Conservation (phyloP, 2,329 filamentous ascomycete species). For the Fusarium duplospermum region DNA sequence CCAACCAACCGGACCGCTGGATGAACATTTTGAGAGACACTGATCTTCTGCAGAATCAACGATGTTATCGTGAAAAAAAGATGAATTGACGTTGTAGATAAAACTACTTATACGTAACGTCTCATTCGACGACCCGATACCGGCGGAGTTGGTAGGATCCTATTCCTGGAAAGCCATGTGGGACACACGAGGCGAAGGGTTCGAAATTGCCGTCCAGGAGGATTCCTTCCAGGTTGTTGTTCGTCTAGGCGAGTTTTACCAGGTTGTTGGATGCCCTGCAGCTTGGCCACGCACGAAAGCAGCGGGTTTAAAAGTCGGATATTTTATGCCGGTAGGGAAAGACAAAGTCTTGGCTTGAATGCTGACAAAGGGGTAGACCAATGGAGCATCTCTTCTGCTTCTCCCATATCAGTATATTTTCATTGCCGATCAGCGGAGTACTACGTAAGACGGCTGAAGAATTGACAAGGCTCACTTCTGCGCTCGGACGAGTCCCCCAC, state of each 20-base stretch:
- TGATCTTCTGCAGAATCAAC: background rate
- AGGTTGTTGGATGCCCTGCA: background rate
- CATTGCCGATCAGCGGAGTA: background rate
- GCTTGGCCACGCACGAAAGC: background rate
- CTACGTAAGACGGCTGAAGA: background rate
- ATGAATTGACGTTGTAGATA: background rate
- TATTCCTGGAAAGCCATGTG: background rate
- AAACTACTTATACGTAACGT: background rate
- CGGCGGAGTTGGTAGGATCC: background rate
- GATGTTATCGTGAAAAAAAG: background rate
- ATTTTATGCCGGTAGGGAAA: background rate
- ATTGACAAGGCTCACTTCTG: background rate
- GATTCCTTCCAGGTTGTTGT: background rate
- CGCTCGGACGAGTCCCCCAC: background rate
- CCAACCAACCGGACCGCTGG: slow-evolving; percentile 9
- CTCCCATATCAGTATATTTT: background rate
- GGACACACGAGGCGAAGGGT: background rate
- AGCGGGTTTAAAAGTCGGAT: background rate
- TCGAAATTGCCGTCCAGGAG: background rate
- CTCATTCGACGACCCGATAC: background rate
- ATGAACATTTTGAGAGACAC: slow-evolving; percentile 14
- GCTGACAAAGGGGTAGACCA: background rate
- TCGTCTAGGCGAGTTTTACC: background rate
- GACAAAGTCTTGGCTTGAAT: background rate
- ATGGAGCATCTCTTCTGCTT: background rate